These are phyloP conservation scores for Pseudocercospora pini-densiflorae DNA, from an alignment of 2,329 filamentous ascomycete species.

Conservation along the genomic window DNA sequence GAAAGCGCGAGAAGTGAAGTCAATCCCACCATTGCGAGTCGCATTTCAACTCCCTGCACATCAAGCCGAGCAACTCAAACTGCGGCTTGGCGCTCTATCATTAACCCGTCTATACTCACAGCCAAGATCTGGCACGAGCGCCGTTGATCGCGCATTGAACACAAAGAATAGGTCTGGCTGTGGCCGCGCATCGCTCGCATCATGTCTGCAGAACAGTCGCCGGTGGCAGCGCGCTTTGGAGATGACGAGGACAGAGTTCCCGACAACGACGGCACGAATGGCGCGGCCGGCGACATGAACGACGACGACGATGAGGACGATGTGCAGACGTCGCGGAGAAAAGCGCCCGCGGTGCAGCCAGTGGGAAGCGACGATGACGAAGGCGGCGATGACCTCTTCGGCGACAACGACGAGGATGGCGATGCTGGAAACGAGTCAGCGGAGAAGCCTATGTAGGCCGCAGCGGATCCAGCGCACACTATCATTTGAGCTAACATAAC, in stretches of 20 bases:
- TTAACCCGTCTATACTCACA: background rate
- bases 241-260: conserved; percentile 30
- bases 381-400: conserved; percentile 53
- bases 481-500: conserved; percentile 12
- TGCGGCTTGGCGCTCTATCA: too few relatives aligned
- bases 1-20: conserved; percentile 1
- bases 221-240: conserved; percentile 15
- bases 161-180: background rate
- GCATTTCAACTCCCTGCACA: background rate
- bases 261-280: conserved; percentile 16
- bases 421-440: conserved; percentile 23
- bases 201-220: conserved; percentile 26
- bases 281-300: conserved; percentile 20
- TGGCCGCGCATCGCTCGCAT: background rate
- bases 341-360: conserved; percentile 27
- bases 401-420: conserved; percentile 47
- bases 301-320: conserved; percentile 29
- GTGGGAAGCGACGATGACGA: conserved; percentile 37
- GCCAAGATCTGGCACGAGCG: background rate
- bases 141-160: background rate
- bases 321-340: conserved; percentile 26
- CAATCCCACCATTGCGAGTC: background rate
- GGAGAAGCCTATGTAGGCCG: conserved; percentile 33
- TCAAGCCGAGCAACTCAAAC: background rate
- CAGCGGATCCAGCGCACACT: background rate